Evolutionary conservation across 2,329 filamentous ascomycete genomes (phyloP), one percentile per base, ranked within the genome.

Genomic region (Curvularia verruculosa): DNA sequence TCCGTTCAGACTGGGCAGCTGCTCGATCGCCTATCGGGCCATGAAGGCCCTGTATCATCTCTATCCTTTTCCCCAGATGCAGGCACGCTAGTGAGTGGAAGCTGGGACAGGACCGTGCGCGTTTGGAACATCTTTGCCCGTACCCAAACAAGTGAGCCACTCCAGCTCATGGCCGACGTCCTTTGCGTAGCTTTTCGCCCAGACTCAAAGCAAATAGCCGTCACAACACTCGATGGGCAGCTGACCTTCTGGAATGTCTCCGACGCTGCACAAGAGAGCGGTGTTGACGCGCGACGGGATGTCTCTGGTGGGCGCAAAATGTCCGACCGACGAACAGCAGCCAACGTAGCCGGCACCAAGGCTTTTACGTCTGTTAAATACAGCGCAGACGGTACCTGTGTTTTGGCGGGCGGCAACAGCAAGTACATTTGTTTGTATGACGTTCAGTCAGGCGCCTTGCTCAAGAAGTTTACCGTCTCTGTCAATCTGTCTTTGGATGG

Each of bases 341-440:
- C 95, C 44, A 98, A 96, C 69, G 89, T 90, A 2, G 85, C 92
- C 1, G 92, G 92, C 36, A 96, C 91, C 40, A 99, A 99, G 75
- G 89, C 87, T 64, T 99, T 96, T 80, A 89, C 85, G 69, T 90
- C 89, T 6, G 90, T 99, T 64, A 87, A 86, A 52, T 99, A 98
- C 79, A 96, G 92, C 74, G 89, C 91, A 1, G 95, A 99, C 72
- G 95, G 95, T 12, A 90, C 87, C 60, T 97, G 95, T 68, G 82
- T 99, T 10, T 82, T 99, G 39, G 95, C 94, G 0, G 93, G 87
- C 46, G 95, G 95, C 29, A 96, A 95, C 82, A 97, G 92, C 87
- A 99, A 99, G 80, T 97, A 96, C 76, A 97, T 99, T 50, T 98
- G 95, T 74, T 78, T 99, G 56, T 99, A 99, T 78, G 94, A 96